Evolutionary conservation across 2,329 filamentous ascomycete species (phyloP), one percentile per base, ranked within the genome.

Genomic region (Paracoccidioides lutzii): DNA sequence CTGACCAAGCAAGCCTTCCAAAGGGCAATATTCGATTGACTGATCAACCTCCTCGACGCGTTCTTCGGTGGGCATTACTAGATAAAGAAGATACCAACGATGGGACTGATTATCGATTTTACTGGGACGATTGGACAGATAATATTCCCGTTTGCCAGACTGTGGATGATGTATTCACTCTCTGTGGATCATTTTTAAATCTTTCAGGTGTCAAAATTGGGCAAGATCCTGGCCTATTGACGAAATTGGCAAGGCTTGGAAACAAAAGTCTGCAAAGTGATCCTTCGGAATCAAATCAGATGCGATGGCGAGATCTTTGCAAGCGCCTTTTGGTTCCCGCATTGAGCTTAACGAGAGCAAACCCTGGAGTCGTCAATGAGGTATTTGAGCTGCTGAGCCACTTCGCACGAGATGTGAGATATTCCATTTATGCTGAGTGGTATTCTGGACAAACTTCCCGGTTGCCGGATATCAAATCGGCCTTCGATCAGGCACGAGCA

Each of bases 51-150:
- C 73, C 80, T n/a, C 82, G 81, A 62, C 86, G 85, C 65, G 78
- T 81, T 14, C 76, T 93, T 60, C 81, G 87, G 59, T 96, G 91
- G 91, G 87, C 90, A 4, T 85, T 86, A 63, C 82, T 89, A 4
- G 90, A 95, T 63, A 84, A 82, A 61, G 79, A 79, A 60, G 88
- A 93, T 64, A 82, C 82, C 32, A 84, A 83, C 55, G 88, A 90
- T 62, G 84, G 84, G 22, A 81, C 76, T 10, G 78, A 87, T 53
- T 97, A 96, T 68, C 82, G 87, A 38, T 97, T 94, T 67, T 98
- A 98, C 70, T 96, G 93, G 84, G 90, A 95, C 57, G 93, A 97
- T 63, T 98, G 93, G 93, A 79, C 84, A 2, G 91, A 97, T 70
- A 95, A 93, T 60, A 79, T 98, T 48, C 94, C 93, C 0, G 75